Conservation (phyloP, 2,329 filamentous ascomycete species). For the Talaromyces sp. region DNA sequence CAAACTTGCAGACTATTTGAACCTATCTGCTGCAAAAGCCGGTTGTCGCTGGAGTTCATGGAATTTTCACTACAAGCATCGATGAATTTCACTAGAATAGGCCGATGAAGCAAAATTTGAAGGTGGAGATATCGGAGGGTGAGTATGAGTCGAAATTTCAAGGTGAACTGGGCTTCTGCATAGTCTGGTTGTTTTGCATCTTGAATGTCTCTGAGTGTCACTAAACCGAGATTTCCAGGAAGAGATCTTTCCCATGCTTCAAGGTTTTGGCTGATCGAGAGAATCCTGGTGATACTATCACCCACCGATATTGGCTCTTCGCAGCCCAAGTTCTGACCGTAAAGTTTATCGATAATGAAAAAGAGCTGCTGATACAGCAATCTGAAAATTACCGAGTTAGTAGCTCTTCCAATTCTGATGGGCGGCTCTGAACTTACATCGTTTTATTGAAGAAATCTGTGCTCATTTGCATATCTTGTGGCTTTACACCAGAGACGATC, state of each 20-base stretch:
- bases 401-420: not conserved
- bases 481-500: conserved; percentile 5
- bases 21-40: conserved; percentile 14
- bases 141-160: conserved; percentile 44
- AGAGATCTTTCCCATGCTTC: not conserved
- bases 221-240: conserved; percentile 8
- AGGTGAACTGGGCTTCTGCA: conserved; percentile 12
- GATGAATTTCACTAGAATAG: conserved; percentile 40
- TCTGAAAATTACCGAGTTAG: conserved; percentile 7
- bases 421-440: not conserved
- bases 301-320: not conserved
- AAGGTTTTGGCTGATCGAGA: not conserved
- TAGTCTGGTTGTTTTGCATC: conserved; percentile 12
- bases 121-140: conserved; percentile 43
- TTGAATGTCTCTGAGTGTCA: conserved; percentile 16
- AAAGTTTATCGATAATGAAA: not conserved
- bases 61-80: conserved; percentile 18
- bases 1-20: conserved; percentile 25
- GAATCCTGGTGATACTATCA: not conserved
- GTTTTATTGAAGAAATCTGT: not conserved
- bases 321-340: not conserved
- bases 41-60: not conserved
- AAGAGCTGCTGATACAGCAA: not conserved
- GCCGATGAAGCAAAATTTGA: conserved; percentile 42
- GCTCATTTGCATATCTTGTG: not conserved